phyloP scores from a whole-genome alignment of 495 filamentous ascomycete species.

The Durotheca rogersii region DNA sequence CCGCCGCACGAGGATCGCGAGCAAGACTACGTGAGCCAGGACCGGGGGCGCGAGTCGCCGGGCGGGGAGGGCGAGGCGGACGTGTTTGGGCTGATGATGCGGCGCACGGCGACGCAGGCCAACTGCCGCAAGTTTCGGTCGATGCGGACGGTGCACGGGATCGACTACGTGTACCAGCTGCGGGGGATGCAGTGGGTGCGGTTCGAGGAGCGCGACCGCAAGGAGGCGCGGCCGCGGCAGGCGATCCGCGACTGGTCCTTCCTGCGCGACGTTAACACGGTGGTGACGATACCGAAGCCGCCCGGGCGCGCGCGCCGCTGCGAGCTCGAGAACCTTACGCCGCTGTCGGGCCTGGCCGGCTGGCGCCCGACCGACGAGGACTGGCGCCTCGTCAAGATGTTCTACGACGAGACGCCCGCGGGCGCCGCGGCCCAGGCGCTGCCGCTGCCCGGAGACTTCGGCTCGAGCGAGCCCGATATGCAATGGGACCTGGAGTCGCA shows the following conservation, averaged over 20 bases:
- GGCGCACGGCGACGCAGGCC: slow-evolving; percentile 36
- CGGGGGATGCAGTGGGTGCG: slow-evolving; percentile 41
- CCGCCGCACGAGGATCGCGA: not conserved
- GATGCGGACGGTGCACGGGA: slow-evolving; percentile 40
- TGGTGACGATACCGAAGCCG: slow-evolving; percentile 19
- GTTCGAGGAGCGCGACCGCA: slow-evolving; percentile 36
- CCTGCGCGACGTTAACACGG: slow-evolving; percentile 35
- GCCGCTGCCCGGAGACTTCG: no score
- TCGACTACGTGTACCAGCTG: slow-evolving; percentile 42
- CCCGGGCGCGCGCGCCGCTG: not conserved
- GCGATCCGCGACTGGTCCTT: slow-evolving; percentile 39
- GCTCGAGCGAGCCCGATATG: no score
- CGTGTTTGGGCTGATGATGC: slow-evolving; percentile 16
- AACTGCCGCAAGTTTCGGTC: slow-evolving; percentile 35
- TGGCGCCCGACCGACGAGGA: slow-evolving; percentile 29
- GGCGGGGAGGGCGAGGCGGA: not conserved
- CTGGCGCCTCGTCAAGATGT: slow-evolving; percentile 20
- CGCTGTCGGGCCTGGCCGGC: slow-evolving; percentile 10
- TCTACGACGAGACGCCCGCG: slow-evolving; percentile 29
- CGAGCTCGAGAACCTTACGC: slow-evolving; percentile 31
- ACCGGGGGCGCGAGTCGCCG: not conserved
- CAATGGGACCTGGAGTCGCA: no score
- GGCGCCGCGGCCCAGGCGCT: no score
- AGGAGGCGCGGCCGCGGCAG: not conserved
- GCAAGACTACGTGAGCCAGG: not conserved